Conservation (phyloP, 2,329 filamentous ascomycete genomes). For the Monilinia aucupariae region DNA sequence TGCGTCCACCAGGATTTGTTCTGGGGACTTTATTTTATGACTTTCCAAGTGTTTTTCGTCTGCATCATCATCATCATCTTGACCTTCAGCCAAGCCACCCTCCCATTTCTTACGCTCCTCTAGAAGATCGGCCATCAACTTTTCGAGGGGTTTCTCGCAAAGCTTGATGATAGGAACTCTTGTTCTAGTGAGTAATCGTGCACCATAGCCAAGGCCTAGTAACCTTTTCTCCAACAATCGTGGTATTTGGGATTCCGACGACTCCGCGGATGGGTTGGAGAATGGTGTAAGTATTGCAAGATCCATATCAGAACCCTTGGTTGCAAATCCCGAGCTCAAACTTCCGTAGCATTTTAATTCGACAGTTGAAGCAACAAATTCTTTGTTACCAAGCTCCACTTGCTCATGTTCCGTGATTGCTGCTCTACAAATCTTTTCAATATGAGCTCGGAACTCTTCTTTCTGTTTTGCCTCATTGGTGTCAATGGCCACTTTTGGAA, state of each 20-base stretch:
- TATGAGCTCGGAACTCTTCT: slow-evolving; percentile 58
- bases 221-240: slow-evolving; percentile 70
- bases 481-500: slow-evolving; percentile 50
- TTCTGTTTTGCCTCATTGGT: slow-evolving; percentile 61
- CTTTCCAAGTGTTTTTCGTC: slow-evolving; percentile 14
- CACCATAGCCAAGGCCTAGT: slow-evolving; percentile 66
- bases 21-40: not conserved
- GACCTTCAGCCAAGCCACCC: slow-evolving; percentile 39
- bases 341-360: slow-evolving; percentile 76
- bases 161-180: slow-evolving; percentile 85
- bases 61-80: slow-evolving; percentile 30
- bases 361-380: slow-evolving; percentile 52
- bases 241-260: slow-evolving; percentile 58
- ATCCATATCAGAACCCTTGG: slow-evolving; percentile 86
- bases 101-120: slow-evolving; percentile 70
- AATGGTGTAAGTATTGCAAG: slow-evolving; percentile 66
- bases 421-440: slow-evolving; percentile 60
- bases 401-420: slow-evolving; percentile 51
- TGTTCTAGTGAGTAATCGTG: slow-evolving; percentile 70
- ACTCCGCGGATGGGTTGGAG: slow-evolving; percentile 50
- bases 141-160: slow-evolving; percentile 62
- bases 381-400: slow-evolving; percentile 37
- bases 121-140: slow-evolving; percentile 55
- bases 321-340: slow-evolving; percentile 77
- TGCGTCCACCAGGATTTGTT: not conserved